Conservation (phyloP, 768 basidiomycete genomes). For the Leccinum pellstonianum region DNA sequence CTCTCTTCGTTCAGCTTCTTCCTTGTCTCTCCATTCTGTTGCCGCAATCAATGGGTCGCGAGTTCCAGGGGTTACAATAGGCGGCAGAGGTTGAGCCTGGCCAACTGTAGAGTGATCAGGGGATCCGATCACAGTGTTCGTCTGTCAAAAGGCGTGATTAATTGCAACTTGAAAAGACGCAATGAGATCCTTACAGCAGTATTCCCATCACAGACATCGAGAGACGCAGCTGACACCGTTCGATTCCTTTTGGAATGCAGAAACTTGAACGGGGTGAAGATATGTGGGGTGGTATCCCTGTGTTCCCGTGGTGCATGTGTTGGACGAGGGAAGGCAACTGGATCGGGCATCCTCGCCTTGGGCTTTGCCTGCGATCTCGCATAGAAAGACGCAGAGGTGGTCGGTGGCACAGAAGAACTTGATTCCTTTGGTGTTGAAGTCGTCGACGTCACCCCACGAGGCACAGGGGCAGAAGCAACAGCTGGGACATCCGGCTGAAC, state of each 20-base stretch:
- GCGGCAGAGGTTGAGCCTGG: constrained; percentile 48
- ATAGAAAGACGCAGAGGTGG: constrained; percentile 8
- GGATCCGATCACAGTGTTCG: constrained; percentile 72
- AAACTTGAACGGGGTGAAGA: constrained; percentile 65
- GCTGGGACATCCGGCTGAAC: constrained; percentile 8
- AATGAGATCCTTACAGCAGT: constrained; percentile 58
- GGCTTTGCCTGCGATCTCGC: constrained; percentile 17
- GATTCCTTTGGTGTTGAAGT: constrained; percentile 21
- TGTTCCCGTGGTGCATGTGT: constrained; percentile 34
- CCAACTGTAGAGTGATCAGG: constrained; percentile 71
- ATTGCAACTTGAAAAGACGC: not conserved
- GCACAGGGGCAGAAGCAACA: constrained; percentile 5
- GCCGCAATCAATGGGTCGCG: constrained; percentile 67
- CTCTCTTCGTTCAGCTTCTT: constrained; percentile 49
- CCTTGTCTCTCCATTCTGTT: constrained; percentile 67
- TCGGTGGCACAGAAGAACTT: constrained; percentile 2
- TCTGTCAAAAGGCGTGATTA: constrained; percentile 34
- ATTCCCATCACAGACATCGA: constrained; percentile 72
- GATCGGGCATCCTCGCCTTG: constrained; percentile 20
- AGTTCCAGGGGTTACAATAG: constrained; percentile 46
- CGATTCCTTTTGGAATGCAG: constrained; percentile 53
- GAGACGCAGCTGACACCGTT: constrained; percentile 69
- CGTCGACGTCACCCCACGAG: constrained; percentile 16
- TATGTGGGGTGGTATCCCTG: constrained; percentile 43
- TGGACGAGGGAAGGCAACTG: constrained; percentile 32